Percentiles rank a stretch among this genome's conserved stretches.
These are phyloP conservation scores for Penicillium longicatenatum DNA, from an alignment of 495 filamentous ascomycete species.

Conservation along the genomic window DNA sequence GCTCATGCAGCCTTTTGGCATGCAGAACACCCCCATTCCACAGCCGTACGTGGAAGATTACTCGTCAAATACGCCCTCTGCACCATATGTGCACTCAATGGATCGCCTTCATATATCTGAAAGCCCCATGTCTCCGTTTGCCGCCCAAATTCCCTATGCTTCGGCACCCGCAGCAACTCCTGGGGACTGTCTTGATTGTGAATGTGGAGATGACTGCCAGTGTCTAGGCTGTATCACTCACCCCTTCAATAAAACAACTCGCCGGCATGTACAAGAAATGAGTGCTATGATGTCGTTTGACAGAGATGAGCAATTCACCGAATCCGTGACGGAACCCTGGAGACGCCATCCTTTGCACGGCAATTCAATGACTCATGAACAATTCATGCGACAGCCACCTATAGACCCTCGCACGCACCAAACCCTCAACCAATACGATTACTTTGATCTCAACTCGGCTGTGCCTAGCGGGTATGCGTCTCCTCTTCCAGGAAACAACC, in stretches of 20 bases:
- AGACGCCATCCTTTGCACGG: slow-evolving; percentile 14
- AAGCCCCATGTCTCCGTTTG: slow-evolving; percentile 17
- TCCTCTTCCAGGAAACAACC: slow-evolving; percentile 28
- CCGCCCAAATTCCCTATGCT: slow-evolving; percentile 8
- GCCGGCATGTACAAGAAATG: slow-evolving; percentile 61
- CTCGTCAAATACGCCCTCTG: slow-evolving; percentile 12
- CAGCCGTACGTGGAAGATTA: slow-evolving; percentile 21
- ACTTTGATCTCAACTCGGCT: slow-evolving; percentile 16
- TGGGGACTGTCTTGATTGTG: slow-evolving; percentile 52
- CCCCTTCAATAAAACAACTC: slow-evolving; percentile 73
- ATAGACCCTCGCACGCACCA: slow-evolving; percentile 15
- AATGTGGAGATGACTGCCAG: slow-evolving; percentile 66
- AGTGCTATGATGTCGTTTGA: slow-evolving; percentile 44
- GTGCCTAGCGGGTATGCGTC: slow-evolving; percentile 33
- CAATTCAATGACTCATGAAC: slow-evolving; percentile 7
- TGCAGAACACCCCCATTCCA: slow-evolving; percentile 15
- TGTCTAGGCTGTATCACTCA: slow-evolving; percentile 71
- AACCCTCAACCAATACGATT: background rate
- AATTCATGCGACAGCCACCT: slow-evolving; percentile 20
- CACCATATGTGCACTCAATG: slow-evolving; percentile 16
- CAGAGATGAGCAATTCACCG: slow-evolving; percentile 29
- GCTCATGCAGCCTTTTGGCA: slow-evolving; percentile 22
- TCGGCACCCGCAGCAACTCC: slow-evolving; percentile 14
- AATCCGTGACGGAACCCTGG: slow-evolving; percentile 19
- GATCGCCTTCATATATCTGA: slow-evolving; percentile 24